Base-by-base conservation (phyloP, 257 asterid species). In the Buddleja alternifolia region DNA sequence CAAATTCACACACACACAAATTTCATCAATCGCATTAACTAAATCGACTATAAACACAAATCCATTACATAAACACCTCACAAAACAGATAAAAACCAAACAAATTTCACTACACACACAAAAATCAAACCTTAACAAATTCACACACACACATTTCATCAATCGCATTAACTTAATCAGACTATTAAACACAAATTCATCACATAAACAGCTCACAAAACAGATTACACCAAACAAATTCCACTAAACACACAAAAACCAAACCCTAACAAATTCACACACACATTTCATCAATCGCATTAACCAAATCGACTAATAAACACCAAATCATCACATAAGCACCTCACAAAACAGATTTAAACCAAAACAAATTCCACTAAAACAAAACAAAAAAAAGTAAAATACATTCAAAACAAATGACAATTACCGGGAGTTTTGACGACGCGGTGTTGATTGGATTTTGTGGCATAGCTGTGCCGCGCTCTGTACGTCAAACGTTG, bases 401-500 rank as follows among this genome's bases (percentile, higher is more conserved):
- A n/a, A n/a, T n/a, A n/a, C n/a, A n/a, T n/a, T n/a, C n/a, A n/a
- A n/a, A n/a, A n/a, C n/a, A n/a, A n/a, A n/a, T n/a, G 19, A 4
- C 3, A 71, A 69, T 19, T 74, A 91, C 96, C 96, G 4, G 97
- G 97, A 45, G 96, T 89, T 80, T 91, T 91, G 34, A 91, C 95
- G 67, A 91, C 58, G 10, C 96, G 75, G 61, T 91, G 96, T 32
- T 89, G 95, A 44, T 91, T 89, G 4, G 97, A 91, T 56, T 87
- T 91, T 23, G 96, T 91, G 69, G 97, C 97, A 70, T 91, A 91
- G 79, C 96, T 91, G 23, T 91, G 97, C 47, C 97, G 76, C 60
- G 61, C 79, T 34, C 93, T 73, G 42, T 91, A 91, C 0, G 96
- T 85, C 0, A 91, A 83, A 16, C 95, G 74, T 52, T 91, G 97